phyloP scores from a whole-genome alignment of 192 early-diverging fungal genomes.

The Haplosporangium gracile region DNA sequence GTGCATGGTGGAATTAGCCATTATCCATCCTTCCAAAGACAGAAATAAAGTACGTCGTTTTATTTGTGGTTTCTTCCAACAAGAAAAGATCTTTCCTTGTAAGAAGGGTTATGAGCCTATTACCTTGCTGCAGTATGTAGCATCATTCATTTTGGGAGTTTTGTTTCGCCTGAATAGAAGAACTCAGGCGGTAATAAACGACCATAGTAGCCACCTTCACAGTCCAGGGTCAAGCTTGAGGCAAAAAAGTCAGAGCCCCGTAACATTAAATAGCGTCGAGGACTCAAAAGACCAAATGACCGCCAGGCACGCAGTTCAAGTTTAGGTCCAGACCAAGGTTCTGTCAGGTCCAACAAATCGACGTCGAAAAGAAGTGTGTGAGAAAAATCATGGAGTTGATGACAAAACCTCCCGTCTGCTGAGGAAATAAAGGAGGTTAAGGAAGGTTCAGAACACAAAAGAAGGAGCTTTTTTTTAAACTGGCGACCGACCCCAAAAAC shows the following conservation, averaged over 20 bases:
- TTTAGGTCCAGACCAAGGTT: not conserved
- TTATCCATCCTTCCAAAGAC: no score
- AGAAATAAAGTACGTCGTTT: not conserved
- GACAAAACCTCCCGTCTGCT: not conserved
- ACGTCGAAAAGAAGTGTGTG: not conserved
- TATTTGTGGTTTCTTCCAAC: not conserved
- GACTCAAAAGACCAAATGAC: not conserved
- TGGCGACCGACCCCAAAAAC: no score
- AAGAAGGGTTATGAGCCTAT: not conserved
- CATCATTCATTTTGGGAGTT: not conserved
- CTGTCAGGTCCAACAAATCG: not conserved
- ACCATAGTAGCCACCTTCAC: not conserved
- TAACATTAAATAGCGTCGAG: not conserved
- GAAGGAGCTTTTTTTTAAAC: not conserved
- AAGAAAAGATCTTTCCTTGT: not conserved
- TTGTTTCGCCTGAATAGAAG: not conserved
- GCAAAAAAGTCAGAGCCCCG: not conserved
- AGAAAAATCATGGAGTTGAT: not conserved
- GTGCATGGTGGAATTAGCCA: no score
- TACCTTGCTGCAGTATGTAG: not conserved
- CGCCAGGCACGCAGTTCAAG: not conserved
- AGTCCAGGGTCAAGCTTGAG: not conserved
- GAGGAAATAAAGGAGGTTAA: slow-evolving; percentile 7
- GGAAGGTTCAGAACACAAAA: not conserved
- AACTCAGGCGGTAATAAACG: no score